Conservation (phyloP, 257 asterid genomes). For the Capsicum baccatum region DNA sequence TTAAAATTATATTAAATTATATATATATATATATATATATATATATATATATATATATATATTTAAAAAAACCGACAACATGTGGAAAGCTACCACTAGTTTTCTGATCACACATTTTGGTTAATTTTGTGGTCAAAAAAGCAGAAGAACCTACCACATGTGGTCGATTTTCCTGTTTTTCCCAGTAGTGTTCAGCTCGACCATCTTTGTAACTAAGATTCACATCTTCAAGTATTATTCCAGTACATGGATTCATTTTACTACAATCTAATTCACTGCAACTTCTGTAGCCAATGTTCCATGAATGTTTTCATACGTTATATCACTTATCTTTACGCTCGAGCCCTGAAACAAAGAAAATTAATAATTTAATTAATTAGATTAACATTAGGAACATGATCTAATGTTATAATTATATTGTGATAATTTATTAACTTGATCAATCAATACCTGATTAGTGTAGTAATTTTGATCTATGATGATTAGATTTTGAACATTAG, state of each 20-base stretch:
- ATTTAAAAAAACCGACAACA: no score
- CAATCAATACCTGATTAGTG: slow-evolving; percentile 19
- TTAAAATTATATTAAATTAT: no score
- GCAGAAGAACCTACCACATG: no score
- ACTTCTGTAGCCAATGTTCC: slow-evolving; percentile 29
- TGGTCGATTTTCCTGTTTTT: no score
- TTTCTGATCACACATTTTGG: no score
- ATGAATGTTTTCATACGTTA: slow-evolving; percentile 24
- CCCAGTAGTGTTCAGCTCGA: not conserved
- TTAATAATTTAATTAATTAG: not conserved
- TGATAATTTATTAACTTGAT: not conserved
- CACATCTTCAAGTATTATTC: slow-evolving; percentile 23
- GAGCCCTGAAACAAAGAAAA: not conserved
- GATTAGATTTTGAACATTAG: slow-evolving; percentile 30
- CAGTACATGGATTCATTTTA: not conserved
- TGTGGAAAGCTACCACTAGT: no score
- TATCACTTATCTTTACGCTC: slow-evolving; percentile 22
- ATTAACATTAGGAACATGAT: no score
- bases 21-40: no score
- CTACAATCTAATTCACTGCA: slow-evolving; percentile 29
- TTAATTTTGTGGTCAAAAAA: no score
- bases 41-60: no score
- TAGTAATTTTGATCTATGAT: slow-evolving; percentile 37
- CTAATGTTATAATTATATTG: not conserved
- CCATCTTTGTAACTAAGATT: not conserved